Base-by-base conservation (phyloP, 2,329 filamentous ascomycete genomes). In the Metarhizium humberi region DNA sequence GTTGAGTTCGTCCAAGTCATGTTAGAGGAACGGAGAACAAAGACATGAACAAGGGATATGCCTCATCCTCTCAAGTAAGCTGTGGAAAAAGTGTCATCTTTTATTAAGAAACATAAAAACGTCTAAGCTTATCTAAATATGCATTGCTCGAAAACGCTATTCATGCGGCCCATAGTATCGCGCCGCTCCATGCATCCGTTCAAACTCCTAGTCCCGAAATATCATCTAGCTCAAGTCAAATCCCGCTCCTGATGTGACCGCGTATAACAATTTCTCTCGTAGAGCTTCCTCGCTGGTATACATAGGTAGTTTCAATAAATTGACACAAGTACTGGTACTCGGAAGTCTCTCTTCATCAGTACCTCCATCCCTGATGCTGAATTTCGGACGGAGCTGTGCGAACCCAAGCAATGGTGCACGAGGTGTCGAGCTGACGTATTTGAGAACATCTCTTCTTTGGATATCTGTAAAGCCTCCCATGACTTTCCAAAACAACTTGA, bases 321-420 rank as follows among this genome's bases (percentile, higher is more conserved):
- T 99, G 32, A 97, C 90, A 64, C 94, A 99, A 0, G 94, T 99
- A 67, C 92, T 96, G 18, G 94, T 91, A 67, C 90, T 97, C 2
- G 94, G 94, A 59, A 96, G 73, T 56, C 94, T 78, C 73, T 96
- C 90, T 56, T 73, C 66, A 40, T 73, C 70, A 6, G 63, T 63
- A 6, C 69, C 71, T 1, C 84, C 86, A 70, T 99, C 94, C 4
- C 94, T 77, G 59, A 99, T 97, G 65, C 86, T 92, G 69, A 99
- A 99, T 43, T 79, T 78, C 2, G 94, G 94, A 55, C 86, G 88
- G 60, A 99, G 73, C 65, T 94, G 88, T 18, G 84, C 83, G 67
- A 99, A 99, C 0, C 94, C 94, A 3, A 97, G 74, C 48, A 99
- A 74, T 3, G 94, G 94, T 34, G 92, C 92, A 42, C 94, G 79